These are phyloP conservation scores for Aspergillus conjunctus DNA, from an alignment of 495 filamentous ascomycete genomes.

Conservation along the genomic window DNA sequence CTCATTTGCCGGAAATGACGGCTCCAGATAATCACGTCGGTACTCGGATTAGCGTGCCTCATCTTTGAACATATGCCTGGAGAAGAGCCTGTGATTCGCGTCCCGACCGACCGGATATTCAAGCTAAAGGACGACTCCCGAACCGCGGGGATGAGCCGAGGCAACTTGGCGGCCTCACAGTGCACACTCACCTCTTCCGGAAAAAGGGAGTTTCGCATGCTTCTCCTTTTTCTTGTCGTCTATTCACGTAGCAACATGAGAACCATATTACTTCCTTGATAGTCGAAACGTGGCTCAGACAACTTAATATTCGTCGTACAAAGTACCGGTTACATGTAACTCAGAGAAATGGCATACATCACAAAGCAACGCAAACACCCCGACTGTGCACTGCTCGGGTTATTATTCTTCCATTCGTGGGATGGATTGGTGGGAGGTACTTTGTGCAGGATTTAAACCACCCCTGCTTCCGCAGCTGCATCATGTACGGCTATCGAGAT, in stretches of 20 bases:
- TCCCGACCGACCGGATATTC: constrained; percentile 2
- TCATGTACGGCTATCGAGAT: constrained; percentile 20
- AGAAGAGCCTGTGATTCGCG: background rate
- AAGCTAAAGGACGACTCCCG: background rate
- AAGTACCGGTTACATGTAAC: background rate
- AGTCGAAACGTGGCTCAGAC: background rate
- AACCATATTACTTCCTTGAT: no score
- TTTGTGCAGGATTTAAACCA: constrained; percentile 2
- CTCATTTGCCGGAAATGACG: constrained; percentile 2
- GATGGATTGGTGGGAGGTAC: background rate
- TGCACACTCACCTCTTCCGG: background rate
- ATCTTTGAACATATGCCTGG: background rate
- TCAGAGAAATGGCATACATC: background rate
- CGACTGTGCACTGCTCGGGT: background rate
- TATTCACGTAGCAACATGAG: background rate
- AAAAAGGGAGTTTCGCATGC: background rate
- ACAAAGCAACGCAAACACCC: background rate
- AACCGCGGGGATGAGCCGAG: background rate
- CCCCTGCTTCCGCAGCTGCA: constrained; percentile 21
- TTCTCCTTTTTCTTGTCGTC: background rate
- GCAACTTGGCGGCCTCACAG: background rate
- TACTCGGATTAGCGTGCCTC: constrained; percentile 2
- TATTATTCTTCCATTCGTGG: background rate
- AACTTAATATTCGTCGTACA: background rate
- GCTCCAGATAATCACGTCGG: constrained; percentile 3